phyloP scores from a whole-genome alignment of 495 filamentous ascomycete genomes.

The Penicillium canescens region DNA sequence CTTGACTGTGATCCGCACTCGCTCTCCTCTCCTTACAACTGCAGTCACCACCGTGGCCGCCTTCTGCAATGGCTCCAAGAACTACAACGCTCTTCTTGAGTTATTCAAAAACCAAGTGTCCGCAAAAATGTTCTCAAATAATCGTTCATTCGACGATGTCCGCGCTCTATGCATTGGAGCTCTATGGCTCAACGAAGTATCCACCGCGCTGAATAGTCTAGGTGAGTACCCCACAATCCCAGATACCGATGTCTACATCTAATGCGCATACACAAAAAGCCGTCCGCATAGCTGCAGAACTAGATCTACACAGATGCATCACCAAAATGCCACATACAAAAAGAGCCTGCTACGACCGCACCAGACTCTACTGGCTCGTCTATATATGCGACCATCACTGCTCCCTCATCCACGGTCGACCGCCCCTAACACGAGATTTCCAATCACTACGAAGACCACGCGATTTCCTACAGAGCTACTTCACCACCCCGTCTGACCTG shows the following conservation, averaged over 20 bases:
- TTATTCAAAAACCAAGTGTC: constrained; percentile 3
- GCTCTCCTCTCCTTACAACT: constrained; percentile 5
- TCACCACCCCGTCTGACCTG: constrained; percentile 1
- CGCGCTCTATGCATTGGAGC: constrained; percentile 14
- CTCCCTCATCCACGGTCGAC: constrained; percentile 8
- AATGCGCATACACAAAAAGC: not conserved
- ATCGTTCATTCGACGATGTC: constrained; percentile 9
- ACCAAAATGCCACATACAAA: constrained; percentile 12
- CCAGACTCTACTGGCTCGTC: constrained; percentile 10
- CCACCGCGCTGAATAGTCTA: constrained; percentile 2
- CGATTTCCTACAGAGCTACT: not conserved
- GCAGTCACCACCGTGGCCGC: constrained; percentile 11
- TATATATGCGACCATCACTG: constrained; percentile 12
- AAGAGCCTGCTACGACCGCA: constrained; percentile 6
- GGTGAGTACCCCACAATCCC: constrained; percentile 1
- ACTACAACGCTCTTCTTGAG: not conserved
- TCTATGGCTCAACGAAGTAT: constrained; percentile 13
- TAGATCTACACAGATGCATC: constrained; percentile 15
- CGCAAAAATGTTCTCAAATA: constrained; percentile 1
- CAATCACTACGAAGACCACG: not conserved
- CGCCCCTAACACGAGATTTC: constrained; percentile 14
- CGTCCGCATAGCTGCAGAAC: constrained; percentile 14
- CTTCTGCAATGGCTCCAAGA: constrained; percentile 1
- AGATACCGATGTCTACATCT: too few relatives aligned
- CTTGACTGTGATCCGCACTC: not conserved